Evolutionary conservation across 2,329 filamentous ascomycete species (phyloP).

Genomic region (Cercospora sp.): DNA sequence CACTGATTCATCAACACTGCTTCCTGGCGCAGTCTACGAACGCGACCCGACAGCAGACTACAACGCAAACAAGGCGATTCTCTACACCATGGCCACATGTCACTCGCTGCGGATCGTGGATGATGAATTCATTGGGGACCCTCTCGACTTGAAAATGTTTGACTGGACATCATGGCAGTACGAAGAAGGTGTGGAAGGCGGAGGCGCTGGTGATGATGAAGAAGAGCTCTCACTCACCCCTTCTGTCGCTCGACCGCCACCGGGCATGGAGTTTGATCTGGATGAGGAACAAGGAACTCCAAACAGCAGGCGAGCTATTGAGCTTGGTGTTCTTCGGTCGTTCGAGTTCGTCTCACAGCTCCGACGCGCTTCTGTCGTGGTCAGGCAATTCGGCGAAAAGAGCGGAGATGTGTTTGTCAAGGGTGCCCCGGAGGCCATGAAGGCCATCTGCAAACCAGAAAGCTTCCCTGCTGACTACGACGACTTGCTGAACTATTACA

Average conservation of each 20-base stretch:
- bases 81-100: conserved; percentile 96
- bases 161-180: conserved; percentile 92
- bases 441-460: conserved; percentile 81
- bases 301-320: conserved; percentile 59
- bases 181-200: conserved; percentile 75
- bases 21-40: conserved; percentile 57
- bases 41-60: conserved; percentile 62
- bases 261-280: conserved; percentile 58
- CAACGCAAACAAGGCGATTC: conserved; percentile 65
- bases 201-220: conserved; percentile 66
- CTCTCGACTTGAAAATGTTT: conserved; percentile 97
- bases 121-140: conserved; percentile 85
- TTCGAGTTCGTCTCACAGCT: conserved; percentile 96
- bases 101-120: conserved; percentile 88
- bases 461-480: conserved; percentile 89
- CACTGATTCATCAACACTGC: conserved; percentile 61
- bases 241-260: conserved; percentile 82
- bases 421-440: conserved; percentile 94
- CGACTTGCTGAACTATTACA: conserved; percentile 84
- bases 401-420: conserved; percentile 92
- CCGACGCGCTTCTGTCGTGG: conserved; percentile 87
- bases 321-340: conserved; percentile 84
- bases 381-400: conserved; percentile 80
- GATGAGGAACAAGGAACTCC: conserved; percentile 51
- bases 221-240: conserved; percentile 75